phyloP scores from a whole-genome alignment of 2,329 filamentous ascomycete genomes.

The Epichloe coenophiala region DNA sequence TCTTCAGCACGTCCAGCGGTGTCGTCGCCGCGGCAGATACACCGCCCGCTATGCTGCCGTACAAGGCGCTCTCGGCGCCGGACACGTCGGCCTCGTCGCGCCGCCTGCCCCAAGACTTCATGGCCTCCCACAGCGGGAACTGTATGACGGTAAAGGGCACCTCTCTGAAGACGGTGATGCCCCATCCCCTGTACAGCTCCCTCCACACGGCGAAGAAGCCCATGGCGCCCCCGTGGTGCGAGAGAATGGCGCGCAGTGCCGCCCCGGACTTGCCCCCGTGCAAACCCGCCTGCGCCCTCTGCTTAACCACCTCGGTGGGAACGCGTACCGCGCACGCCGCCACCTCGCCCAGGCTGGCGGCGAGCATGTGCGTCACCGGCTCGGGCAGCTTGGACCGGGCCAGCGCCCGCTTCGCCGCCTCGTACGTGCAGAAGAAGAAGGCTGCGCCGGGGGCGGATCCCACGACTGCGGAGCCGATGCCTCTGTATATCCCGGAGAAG shows the following conservation, averaged over 20 bases:
- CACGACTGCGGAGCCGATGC: conserved; percentile 76
- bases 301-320: conserved; percentile 94
- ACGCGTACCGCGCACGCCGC: conserved; percentile 87
- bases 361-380: conserved; percentile 59
- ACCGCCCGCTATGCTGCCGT: conserved; percentile 72
- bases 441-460: conserved; percentile 89
- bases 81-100: conserved; percentile 33
- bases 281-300: conserved; percentile 80
- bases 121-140: conserved; percentile 89
- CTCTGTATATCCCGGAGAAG: conserved; percentile 84
- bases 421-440: conserved; percentile 95
- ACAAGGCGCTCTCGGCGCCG: conserved; percentile 68
- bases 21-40: conserved; percentile 82
- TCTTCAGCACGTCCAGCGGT: conserved; percentile 92
- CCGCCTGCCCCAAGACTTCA: conserved; percentile 53
- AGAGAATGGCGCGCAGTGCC: conserved; percentile 58
- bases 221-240: conserved; percentile 23
- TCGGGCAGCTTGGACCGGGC: conserved; percentile 22
- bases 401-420: conserved; percentile 46
- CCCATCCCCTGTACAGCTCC: conserved; percentile 85
- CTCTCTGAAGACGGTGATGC: conserved; percentile 86
- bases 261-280: conserved; percentile 56
- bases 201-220: conserved; percentile 51
- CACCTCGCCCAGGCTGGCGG: conserved; percentile 76
- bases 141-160: conserved; percentile 96